Evolutionary conservation across 2,329 filamentous ascomycete genomes (phyloP), one percentile per base, ranked within the genome.

Genomic region (Aureobasidium uvarum): DNA sequence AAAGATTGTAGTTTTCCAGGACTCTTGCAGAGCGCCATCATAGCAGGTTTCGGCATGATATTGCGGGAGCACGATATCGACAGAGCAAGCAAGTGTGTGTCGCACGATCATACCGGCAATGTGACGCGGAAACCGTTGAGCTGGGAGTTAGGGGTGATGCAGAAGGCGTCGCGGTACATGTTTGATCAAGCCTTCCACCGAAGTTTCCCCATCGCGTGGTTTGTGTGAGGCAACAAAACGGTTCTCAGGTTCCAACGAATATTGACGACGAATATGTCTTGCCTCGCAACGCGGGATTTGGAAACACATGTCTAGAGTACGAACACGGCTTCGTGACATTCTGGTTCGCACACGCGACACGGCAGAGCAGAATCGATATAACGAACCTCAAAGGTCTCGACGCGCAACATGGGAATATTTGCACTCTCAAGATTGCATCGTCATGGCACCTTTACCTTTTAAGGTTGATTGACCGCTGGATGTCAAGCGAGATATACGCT

Each of bases 161-260:
- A 62, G 33, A 62, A 50, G 56, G 58, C 58, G 45, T 62, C 46
- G 60, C 60, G 46, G 60, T 45, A 46, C 43, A 46, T 55, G 18
- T 62, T n/a, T 25, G 31, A 62, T 39, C 46, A 62, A 62, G 58
- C 45, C 38, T 45, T 36, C 23, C 18, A 55, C 50, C 60, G 60
- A 64, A 46, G 50, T 38, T 64, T 55, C 60, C 60, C 60, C 60
- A 63, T 64, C 38, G 50, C 48, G 60, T 55, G 41, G 28, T 25
- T 25, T 54, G 60, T 64, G 36, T 64, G 60, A 55, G 60, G 60
- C 60, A 38, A 55, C 60, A 36, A 23, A 64, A 64, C 60, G 60
- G 54, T 43, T 39, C 23, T 39, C 14, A 54, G 3, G 43, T n/a
- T 51, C 60, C 31, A 64, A 38, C 50, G 39, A 55, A 46, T 64